Percentiles rank a stretch among this genome's conserved stretches.
Conservation (phyloP, 2,329 filamentous ascomycete species). For the Phyllosticta ampelicida region DNA sequence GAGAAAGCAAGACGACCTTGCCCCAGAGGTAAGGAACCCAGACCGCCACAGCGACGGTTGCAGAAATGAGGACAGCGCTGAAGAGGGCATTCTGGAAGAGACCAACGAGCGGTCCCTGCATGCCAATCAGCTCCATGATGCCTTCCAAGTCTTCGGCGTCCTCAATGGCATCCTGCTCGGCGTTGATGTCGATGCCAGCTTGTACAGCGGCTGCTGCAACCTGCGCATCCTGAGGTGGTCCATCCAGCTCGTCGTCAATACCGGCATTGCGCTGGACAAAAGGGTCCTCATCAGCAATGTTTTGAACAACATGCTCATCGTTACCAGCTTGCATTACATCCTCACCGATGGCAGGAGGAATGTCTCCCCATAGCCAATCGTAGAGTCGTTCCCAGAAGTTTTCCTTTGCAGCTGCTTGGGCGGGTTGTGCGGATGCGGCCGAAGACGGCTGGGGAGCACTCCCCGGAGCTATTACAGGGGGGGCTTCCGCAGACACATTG, state of each 20-base stretch:
- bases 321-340: constrained; percentile 25
- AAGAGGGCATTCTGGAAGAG: constrained; percentile 93
- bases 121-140: constrained; percentile 88
- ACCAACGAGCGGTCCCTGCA: constrained; percentile 84
- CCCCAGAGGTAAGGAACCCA: constrained; percentile 90
- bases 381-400: constrained; percentile 21
- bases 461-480: not conserved
- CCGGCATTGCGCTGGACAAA: constrained; percentile 40
- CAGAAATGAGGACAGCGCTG: constrained; percentile 77
- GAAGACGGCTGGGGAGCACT: not conserved
- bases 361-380: constrained; percentile 41
- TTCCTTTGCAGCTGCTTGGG: not conserved
- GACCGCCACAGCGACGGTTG: constrained; percentile 75
- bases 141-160: constrained; percentile 91
- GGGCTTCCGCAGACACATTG: not conserved
- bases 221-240: constrained; percentile 40
- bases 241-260: constrained; percentile 21
- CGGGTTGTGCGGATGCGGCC: not conserved
- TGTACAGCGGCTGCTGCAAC: constrained; percentile 54
- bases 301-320: constrained; percentile 50
- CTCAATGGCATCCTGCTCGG: constrained; percentile 59
- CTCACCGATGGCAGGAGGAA: constrained; percentile 21
- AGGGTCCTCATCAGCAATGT: constrained; percentile 49
- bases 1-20: constrained; percentile 66
- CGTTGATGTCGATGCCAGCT: constrained; percentile 55